phyloP scores from a whole-genome alignment of 2,329 filamentous ascomycete genomes.

The Colletotrichum echinochloae region DNA sequence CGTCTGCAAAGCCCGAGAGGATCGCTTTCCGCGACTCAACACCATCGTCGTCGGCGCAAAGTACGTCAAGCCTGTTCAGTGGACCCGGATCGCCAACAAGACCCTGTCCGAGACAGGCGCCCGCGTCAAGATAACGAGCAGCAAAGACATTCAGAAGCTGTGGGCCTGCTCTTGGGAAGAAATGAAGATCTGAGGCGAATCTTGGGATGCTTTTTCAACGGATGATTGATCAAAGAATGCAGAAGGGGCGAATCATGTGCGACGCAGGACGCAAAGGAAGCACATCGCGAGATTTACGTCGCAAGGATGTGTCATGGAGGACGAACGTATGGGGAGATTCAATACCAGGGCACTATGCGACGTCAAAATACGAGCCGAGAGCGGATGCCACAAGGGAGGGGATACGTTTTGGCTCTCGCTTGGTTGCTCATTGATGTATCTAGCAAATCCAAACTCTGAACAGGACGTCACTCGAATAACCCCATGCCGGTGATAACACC shows the following conservation, averaged over 20 bases:
- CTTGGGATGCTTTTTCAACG: background rate
- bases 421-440: slow-evolving; percentile 4
- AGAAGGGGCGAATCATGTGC: background rate
- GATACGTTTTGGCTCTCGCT: background rate
- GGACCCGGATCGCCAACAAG: slow-evolving; percentile 14
- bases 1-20: background rate
- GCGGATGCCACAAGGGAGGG: background rate
- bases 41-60: slow-evolving; percentile 18
- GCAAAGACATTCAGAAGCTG: background rate
- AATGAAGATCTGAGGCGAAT: background rate
- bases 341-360: background rate
- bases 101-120: slow-evolving; percentile 2
- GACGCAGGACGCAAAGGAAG: background rate
- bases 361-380: background rate
- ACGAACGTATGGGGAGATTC: background rate
- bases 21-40: slow-evolving; percentile 6
- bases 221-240: background rate
- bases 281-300: background rate
- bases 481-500: slow-evolving; percentile 18
- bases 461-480: slow-evolving; percentile 12
- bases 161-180: slow-evolving; percentile 12
- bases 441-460: slow-evolving; percentile 3
- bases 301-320: background rate
- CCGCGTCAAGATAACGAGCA: background rate
- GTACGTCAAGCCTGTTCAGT: slow-evolving; percentile 10